Evolutionary conservation across 2,329 filamentous ascomycete species (phyloP).

Genomic region (Fusarium sp.): DNA sequence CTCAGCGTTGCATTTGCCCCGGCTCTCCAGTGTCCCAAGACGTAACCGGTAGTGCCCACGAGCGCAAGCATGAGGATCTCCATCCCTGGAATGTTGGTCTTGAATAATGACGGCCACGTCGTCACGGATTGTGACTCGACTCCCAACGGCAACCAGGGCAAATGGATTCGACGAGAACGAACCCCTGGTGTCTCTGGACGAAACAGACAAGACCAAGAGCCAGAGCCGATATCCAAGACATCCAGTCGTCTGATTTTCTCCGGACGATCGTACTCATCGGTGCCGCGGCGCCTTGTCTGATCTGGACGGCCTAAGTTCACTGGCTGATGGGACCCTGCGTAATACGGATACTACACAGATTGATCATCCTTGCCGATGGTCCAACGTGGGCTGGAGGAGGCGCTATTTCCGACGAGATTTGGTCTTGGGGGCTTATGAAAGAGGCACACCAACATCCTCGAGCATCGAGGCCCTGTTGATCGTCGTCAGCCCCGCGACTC

Average conservation of each 20-base stretch:
- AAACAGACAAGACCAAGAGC: constrained; percentile 13
- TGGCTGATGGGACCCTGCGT: neutral
- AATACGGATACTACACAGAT: neutral
- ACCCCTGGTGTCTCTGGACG: constrained; percentile 22
- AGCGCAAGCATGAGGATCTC: neutral
- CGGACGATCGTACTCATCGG: neutral
- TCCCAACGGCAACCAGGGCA: neutral
- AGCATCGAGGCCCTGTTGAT: constrained; percentile 13
- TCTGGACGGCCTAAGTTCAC: neutral
- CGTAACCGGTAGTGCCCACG: neutral
- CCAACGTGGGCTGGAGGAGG: neutral
- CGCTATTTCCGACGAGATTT: constrained; percentile 2
- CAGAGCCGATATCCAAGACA: constrained; percentile 6
- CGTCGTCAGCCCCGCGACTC: constrained; percentile 17
- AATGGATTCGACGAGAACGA: neutral
- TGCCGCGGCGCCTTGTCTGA: neutral
- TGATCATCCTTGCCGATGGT: neutral
- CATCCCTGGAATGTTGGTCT: neutral
- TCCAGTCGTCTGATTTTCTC: constrained; percentile 1
- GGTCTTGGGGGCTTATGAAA: neutral
- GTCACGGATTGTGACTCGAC: neutral
- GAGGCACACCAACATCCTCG: neutral
- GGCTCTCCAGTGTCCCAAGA: neutral
- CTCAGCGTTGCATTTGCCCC: neutral
- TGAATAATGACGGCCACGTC: neutral